phyloP scores from a whole-genome alignment of 2,329 filamentous ascomycete genomes.

The Beauveria asiatica region DNA sequence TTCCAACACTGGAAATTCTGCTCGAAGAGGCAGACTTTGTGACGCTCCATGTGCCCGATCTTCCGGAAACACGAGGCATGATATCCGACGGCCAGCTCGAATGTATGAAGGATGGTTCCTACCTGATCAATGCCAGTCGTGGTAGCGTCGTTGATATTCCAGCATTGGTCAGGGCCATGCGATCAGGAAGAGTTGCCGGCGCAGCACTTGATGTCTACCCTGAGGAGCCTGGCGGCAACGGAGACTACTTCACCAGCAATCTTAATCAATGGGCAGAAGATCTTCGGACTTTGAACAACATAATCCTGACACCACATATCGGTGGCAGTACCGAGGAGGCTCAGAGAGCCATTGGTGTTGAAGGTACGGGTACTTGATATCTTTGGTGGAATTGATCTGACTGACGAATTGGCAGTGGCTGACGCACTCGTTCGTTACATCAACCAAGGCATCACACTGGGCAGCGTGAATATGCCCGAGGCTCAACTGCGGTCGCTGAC shows the following conservation, averaged over 20 bases:
- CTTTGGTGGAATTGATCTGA: background rate
- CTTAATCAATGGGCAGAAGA: slow-evolving; percentile 83
- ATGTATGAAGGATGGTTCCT: slow-evolving; percentile 86
- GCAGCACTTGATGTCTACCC: slow-evolving; percentile 97
- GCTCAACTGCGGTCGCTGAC: slow-evolving; percentile 84
- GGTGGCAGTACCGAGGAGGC: slow-evolving; percentile 97
- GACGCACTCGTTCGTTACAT: slow-evolving; percentile 88
- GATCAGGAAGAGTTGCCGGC: slow-evolving; percentile 77
- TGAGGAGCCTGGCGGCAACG: slow-evolving; percentile 86
- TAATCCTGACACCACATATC: slow-evolving; percentile 94
- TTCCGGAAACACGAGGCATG: slow-evolving; percentile 87
- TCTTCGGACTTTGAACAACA: slow-evolving; percentile 74
- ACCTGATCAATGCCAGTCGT: slow-evolving; percentile 92
- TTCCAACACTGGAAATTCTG: slow-evolving; percentile 67
- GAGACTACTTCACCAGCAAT: slow-evolving; percentile 81
- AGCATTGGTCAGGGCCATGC: slow-evolving; percentile 80
- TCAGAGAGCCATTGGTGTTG: slow-evolving; percentile 88
- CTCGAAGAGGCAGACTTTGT: slow-evolving; percentile 82
- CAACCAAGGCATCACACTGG: slow-evolving; percentile 85
- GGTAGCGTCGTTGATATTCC: slow-evolving; percentile 92
- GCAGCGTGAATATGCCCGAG: slow-evolving; percentile 95
- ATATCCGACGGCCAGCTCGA: slow-evolving; percentile 72
- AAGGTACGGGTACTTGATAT: slow-evolving; percentile 40
- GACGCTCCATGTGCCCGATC: slow-evolving; percentile 87
- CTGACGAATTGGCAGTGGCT: slow-evolving; percentile 47